Evolutionary conservation across 768 basidiomycete genomes (phyloP).

Genomic region (Collybia mongolica): DNA sequence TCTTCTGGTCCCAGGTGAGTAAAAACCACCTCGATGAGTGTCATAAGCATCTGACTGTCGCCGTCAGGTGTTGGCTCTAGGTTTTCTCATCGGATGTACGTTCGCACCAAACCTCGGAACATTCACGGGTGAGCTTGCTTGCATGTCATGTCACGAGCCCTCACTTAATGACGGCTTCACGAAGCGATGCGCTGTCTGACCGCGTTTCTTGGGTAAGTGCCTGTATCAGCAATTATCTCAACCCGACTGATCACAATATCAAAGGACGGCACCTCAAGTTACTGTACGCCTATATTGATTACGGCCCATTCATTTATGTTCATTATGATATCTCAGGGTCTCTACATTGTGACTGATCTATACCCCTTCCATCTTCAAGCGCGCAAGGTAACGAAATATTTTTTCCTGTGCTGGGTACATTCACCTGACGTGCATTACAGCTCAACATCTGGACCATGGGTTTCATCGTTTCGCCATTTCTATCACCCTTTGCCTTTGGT

Average conservation of each 20-base stretch:
- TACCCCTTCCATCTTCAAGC: constrained; percentile 62
- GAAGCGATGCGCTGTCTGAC: constrained; percentile 32
- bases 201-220: constrained; percentile 26
- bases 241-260: not conserved
- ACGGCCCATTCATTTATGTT: not conserved
- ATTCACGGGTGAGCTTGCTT: constrained; percentile 29
- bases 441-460: constrained; percentile 75
- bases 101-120: constrained; percentile 49
- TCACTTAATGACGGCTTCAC: not conserved
- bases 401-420: not conserved
- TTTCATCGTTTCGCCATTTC: constrained; percentile 63
- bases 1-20: constrained; percentile 56
- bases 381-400: constrained; percentile 33
- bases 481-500: constrained; percentile 66
- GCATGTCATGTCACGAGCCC: not conserved
- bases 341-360: constrained; percentile 52
- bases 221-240: not conserved
- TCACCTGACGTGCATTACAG: constrained; percentile 23
- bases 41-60: not conserved
- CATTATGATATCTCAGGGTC: constrained; percentile 23
- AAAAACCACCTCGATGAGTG: not conserved
- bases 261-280: constrained; percentile 52
- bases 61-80: constrained; percentile 43
- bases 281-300: constrained; percentile 22
- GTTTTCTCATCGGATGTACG: constrained; percentile 50